Evolutionary conservation across 2,329 filamentous ascomycete species (phyloP), one percentile per base, ranked within the genome.

Genomic region (Alternaria triticina): DNA sequence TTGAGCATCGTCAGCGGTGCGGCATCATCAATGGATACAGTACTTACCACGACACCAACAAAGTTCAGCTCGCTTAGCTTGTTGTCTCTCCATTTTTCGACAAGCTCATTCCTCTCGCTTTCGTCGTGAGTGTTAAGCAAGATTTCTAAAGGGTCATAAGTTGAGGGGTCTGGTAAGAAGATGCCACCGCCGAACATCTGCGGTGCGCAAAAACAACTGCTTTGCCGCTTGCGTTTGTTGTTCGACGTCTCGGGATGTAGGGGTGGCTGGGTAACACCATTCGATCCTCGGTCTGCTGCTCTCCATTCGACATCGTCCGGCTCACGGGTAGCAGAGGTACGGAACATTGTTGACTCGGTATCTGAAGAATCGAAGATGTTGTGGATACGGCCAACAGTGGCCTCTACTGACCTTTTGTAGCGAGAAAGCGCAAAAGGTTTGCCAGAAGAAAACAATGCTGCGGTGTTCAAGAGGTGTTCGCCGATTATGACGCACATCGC

Each of bases 41-140:
- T 33, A 75, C 75, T 7, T 75, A 79, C 76, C 46, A 82, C 80
- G 43, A 81, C 75, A 56, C 80, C 81, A 25, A 82, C 74, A 54
- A 82, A 82, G 63, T 74, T 81, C 23, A 82, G 66, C 59, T 82
- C 80, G 54, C 77, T 73, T 9, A 82, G 60, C 59, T 79, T 80
- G 60, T 80, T 77, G 54, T 80, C 77, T 30, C 72, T 71, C 81
- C 80, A 82, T 49, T 63, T 67, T 30, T 75, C 64, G 1, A 80
- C 82, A 9, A 82, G 67, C 10, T 70, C 61, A 52, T 82, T 74
- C 44, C 73, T 71, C 65, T 81, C 72, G 22, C 72, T 57, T n/a
- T 43, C 23, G 20, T 77, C 74, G 17, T 77, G 64, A 0, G 72
- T 68, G 50, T 80, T 81, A n/a, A 81, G 71, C 17, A 81, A 46